Evolutionary conservation across 192 early-diverging fungal species (phyloP).

Genomic region (Backusella sp.): DNA sequence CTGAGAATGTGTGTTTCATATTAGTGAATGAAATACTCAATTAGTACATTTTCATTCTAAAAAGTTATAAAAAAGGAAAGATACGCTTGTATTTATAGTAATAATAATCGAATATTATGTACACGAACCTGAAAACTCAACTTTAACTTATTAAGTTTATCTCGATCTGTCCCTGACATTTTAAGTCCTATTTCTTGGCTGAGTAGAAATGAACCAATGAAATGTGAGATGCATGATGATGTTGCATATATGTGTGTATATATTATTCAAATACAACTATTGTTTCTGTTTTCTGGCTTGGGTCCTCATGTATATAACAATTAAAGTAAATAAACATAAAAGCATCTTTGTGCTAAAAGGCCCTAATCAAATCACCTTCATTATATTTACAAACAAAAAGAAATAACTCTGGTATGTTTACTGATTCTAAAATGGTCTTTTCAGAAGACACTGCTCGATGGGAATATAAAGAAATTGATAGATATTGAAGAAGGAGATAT

Average conservation of each 20-base stretch:
- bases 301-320: too few species aligned
- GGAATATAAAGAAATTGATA: too few species aligned
- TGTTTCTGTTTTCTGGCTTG: too few species aligned
- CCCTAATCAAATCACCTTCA: too few species aligned
- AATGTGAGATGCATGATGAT: not conserved
- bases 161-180: not conserved
- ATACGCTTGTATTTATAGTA: not conserved
- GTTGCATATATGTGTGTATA: not conserved
- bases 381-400: too few species aligned
- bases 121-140: not conserved
- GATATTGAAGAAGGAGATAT: too few species aligned
- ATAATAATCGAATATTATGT: not conserved
- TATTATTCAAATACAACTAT: too few species aligned
- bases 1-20: not conserved
- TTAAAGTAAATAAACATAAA: too few species aligned
- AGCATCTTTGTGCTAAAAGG: too few species aligned
- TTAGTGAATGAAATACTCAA: not conserved
- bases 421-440: too few species aligned
- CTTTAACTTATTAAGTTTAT: not conserved
- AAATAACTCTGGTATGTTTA: too few species aligned
- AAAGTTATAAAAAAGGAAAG: not conserved
- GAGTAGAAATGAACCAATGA: not conserved
- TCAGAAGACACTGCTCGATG: too few species aligned
- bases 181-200: not conserved
- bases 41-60: not conserved